These are phyloP conservation scores for Aspergillus brunneoviolaceus DNA, from an alignment of 2,329 filamentous ascomycete species.

Conservation along the genomic window DNA sequence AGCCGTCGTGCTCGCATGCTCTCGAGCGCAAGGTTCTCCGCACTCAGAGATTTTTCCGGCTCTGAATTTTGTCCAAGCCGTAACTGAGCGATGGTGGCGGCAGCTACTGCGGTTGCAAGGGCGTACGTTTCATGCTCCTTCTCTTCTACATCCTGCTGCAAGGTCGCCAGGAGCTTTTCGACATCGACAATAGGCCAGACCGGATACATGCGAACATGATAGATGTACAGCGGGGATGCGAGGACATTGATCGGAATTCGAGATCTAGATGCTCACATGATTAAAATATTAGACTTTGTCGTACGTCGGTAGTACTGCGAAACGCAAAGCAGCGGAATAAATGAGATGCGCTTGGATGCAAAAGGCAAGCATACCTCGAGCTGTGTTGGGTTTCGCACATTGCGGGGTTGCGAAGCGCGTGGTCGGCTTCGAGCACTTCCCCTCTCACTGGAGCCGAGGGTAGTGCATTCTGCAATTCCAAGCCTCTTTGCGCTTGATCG, in stretches of 20 bases:
- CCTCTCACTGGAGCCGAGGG: background rate
- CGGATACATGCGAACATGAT: constrained; percentile 52
- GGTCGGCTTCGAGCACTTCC: background rate
- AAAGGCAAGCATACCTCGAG: background rate
- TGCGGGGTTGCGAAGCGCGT: background rate
- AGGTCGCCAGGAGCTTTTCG: constrained; percentile 41
- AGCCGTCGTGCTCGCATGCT: constrained; percentile 34
- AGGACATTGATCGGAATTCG: constrained; percentile 23
- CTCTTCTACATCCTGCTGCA: constrained; percentile 33
- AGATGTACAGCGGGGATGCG: constrained; percentile 44
- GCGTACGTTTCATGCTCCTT: constrained; percentile 37
- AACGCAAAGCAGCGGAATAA: too few relatives aligned
- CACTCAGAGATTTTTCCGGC: constrained; percentile 31
- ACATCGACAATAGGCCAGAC: constrained; percentile 55
- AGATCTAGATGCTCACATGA: constrained; percentile 1
- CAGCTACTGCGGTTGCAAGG: constrained; percentile 49
- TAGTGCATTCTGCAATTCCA: background rate
- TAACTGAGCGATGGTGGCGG: constrained; percentile 52
- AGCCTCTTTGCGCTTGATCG: constrained; percentile 19
- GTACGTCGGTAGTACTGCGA: too few relatives aligned
- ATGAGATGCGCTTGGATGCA: too few relatives aligned
- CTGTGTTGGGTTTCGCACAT: background rate
- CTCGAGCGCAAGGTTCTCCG: constrained; percentile 37
- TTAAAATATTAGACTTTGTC: background rate
- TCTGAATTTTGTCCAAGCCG: constrained; percentile 37